Evolutionary conservation across 495 filamentous ascomycete genomes (phyloP).

Genomic region (Hypoxylon crocopeplum): DNA sequence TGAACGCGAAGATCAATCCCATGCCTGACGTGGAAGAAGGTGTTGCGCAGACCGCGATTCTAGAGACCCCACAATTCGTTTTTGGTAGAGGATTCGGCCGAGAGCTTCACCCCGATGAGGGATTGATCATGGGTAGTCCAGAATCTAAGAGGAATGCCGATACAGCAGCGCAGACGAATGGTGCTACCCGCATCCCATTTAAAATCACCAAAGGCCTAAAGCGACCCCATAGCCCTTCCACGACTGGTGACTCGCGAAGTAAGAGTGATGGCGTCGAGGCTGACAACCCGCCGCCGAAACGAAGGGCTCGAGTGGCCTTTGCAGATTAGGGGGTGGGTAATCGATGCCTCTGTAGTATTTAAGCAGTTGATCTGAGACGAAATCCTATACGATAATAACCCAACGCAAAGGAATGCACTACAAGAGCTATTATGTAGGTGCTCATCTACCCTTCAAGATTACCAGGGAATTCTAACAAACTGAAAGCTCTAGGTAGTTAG

Average conservation of each 20-base stretch:
- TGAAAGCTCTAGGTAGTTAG: no score
- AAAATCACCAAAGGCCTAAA: conserved; percentile 17
- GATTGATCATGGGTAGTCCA: conserved; percentile 38
- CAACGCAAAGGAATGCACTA: no score
- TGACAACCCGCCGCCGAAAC: conserved; percentile 4
- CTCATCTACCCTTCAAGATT: no score
- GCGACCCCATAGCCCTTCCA: conserved; percentile 9
- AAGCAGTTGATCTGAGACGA: no score
- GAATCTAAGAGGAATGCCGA: conserved; percentile 11
- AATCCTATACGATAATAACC: no score
- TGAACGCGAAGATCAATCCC: conserved; percentile 69
- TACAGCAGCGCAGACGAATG: not conserved
- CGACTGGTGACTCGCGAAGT: not conserved
- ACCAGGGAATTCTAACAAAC: no score
- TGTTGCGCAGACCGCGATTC: conserved; percentile 60
- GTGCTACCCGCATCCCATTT: not conserved
- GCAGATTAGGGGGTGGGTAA: conserved; percentile 3
- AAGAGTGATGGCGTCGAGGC: not conserved
- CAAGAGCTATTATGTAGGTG: no score
- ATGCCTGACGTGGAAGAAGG: conserved; percentile 58
- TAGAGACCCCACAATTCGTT: conserved; percentile 61
- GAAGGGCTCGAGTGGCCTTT: conserved; percentile 16
- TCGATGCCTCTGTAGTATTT: not conserved
- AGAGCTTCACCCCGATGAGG: conserved; percentile 45
- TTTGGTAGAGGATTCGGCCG: conserved; percentile 61